Evolutionary conservation across 164 flowering plant species (phyloP), one percentile per base, ranked within the genome.

Genomic region (Vitis amurensis): DNA sequence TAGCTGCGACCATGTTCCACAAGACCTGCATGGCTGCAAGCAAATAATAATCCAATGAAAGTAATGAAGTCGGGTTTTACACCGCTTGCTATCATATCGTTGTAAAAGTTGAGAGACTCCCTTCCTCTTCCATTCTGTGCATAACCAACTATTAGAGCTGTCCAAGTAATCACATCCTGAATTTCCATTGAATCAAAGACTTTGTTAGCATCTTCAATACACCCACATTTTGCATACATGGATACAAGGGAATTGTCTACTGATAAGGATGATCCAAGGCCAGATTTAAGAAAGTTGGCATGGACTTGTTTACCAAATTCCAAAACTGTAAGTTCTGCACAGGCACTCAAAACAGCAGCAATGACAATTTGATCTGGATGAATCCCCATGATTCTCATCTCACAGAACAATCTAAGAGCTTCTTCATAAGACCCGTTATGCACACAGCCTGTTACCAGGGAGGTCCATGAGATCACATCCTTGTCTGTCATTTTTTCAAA

Each of bases 401-500:
- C 74, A 69, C 78, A 66, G 44, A 86, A 93, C 61, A 89, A 66
- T 69, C 76, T 82, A 11, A 91, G 66, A 63, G 95, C 88, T 60
- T 83, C 83, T 73, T 84, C 93, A 78, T 84, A 73, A 61, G 51
- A 77, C 51, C 87, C 83, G 77, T 80, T 84, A 71, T 83, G 85
- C 29, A 88, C 81, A 78, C 72, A 83, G 31, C 98, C 95, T 10
- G 91, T 80, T 65, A 91, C 76, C 56, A 93, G 68, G n/a, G 97
- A 89, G 23, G 96, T 91, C 98, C 98, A 93, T 8, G 98, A 88
- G 44, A 94, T 75, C 47, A 92, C 93, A 76, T 94, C 98, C 76
- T 68, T 84, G 29, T 80, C 85, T 47, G 50, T 50, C 85, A 94
- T 82, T n/a, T 60, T 59, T 27, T 80, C 66, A 63, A 94, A 94